A percentile compares a stretch with the other conserved stretches of the same genome.
Evolutionary conservation across 202 grass and related monocot genomes (phyloP).

Genomic region (Thinopyrum obtusiflorum): DNA sequence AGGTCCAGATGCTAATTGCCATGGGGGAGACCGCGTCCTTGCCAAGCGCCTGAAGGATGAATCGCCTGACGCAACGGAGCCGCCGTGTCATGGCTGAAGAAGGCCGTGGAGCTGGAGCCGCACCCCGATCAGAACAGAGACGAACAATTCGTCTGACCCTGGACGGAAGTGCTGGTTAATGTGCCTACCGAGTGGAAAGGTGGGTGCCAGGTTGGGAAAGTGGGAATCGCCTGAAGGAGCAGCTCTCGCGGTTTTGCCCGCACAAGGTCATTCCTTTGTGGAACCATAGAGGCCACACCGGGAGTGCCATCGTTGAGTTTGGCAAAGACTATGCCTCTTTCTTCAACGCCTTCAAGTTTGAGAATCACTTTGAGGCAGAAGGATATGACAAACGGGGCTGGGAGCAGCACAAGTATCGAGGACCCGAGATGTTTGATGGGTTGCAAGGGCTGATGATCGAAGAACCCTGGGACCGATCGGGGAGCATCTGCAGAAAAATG

Average conservation of each 20-base stretch:
- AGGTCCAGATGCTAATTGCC: not conserved
- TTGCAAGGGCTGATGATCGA: slow-evolving; percentile 31
- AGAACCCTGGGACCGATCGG: slow-evolving; percentile 21
- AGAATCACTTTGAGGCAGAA: slow-evolving; percentile 37
- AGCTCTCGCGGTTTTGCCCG: slow-evolving; percentile 27
- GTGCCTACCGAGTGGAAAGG: not conserved
- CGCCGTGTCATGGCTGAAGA: not conserved
- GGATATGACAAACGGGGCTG: slow-evolving; percentile 39
- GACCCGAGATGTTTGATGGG: not conserved
- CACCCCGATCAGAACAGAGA: slow-evolving; percentile 35
- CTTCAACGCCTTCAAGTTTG: slow-evolving; percentile 27
- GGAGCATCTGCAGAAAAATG: slow-evolving; percentile 20
- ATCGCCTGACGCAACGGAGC: not conserved
- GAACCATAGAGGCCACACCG: slow-evolving; percentile 37
- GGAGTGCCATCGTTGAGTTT: slow-evolving; percentile 39
- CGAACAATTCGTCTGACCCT: slow-evolving; percentile 32
- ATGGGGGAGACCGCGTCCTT: not conserved
- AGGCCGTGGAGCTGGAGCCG: not conserved
- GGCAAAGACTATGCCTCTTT: slow-evolving; percentile 30
- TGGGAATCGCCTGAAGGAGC: slow-evolving; percentile 26
- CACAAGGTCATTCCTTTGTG: slow-evolving; percentile 40
- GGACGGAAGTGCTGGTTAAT: not conserved
- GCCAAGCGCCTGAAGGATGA: not conserved
- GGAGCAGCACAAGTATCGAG: not conserved
- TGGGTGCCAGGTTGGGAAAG: not conserved